A percentile compares a stretch with the other conserved stretches of the same genome.
These are phyloP conservation scores for Athelia sp. DNA, from an alignment of 1,284 basidiomycete species.

Conservation along the genomic window DNA sequence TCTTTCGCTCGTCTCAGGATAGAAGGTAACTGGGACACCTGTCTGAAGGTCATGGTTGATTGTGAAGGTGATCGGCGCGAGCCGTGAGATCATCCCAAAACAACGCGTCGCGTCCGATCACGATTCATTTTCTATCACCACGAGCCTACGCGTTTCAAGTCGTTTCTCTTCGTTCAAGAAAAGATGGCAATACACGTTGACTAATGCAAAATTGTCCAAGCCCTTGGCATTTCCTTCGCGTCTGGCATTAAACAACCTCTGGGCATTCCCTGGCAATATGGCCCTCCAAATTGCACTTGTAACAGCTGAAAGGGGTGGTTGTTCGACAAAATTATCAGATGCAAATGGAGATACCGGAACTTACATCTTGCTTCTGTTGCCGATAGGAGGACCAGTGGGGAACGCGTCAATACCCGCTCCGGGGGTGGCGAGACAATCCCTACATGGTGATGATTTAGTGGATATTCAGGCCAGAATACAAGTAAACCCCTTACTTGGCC, in stretches of 20 bases:
- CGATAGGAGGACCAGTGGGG: slow-evolving; percentile 34
- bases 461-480: neutral
- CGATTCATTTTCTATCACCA: too few relatives aligned
- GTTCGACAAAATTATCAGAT: neutral
- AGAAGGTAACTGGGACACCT: slow-evolving; percentile 2
- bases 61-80: too few relatives aligned
- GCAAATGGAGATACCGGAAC: neutral
- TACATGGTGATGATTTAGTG: slow-evolving; percentile 21
- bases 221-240: too few relatives aligned
- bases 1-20: slow-evolving; percentile 9
- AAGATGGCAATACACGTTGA: too few relatives aligned
- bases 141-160: too few relatives aligned
- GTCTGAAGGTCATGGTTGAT: too few relatives aligned
- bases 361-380: slow-evolving; percentile 68
- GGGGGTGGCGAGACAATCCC: slow-evolving; percentile 75
- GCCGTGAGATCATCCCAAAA: too few relatives aligned
- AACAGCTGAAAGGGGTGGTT: neutral
- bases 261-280: slow-evolving; percentile 76
- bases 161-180: too few relatives aligned
- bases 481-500: slow-evolving; percentile 56
- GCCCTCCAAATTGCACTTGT: slow-evolving; percentile 20
- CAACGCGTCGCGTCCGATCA: too few relatives aligned
- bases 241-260: too few relatives aligned
- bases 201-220: too few relatives aligned
- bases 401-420: slow-evolving; percentile 45